phyloP scores from a whole-genome alignment of 202 grass and related monocot species.

The Bolboschoenoplectus hybrid region DNA sequence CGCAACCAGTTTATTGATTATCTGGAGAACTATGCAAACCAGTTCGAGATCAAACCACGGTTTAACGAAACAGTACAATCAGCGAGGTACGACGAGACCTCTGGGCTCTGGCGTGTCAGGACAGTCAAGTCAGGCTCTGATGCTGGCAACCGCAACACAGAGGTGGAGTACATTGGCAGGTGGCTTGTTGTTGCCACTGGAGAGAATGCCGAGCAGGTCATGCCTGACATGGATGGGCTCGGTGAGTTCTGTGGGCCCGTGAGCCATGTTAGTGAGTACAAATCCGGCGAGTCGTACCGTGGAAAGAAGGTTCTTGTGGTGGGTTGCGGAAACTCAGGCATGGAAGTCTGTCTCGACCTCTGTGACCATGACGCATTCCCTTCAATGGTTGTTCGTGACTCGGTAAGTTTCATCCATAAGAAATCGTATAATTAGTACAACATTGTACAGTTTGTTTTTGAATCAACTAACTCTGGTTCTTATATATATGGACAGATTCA shows the following conservation, averaged over 20 bases:
- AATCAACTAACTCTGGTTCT: slow-evolving; percentile 14
- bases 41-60: slow-evolving; percentile 60
- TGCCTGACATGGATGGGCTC: slow-evolving; percentile 60
- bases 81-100: slow-evolving; percentile 62
- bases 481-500: slow-evolving; percentile 43
- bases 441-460: slow-evolving; percentile 9
- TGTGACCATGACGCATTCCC: slow-evolving; percentile 60
- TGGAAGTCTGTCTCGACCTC: slow-evolving; percentile 88
- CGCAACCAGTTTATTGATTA: slow-evolving; percentile 67
- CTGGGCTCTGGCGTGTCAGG: slow-evolving; percentile 60
- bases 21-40: slow-evolving; percentile 57
- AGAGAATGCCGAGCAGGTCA: slow-evolving; percentile 61
- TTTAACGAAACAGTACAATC: slow-evolving; percentile 59
- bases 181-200: slow-evolving; percentile 90
- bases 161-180: slow-evolving; percentile 74
- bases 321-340: slow-evolving; percentile 75
- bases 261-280: slow-evolving; percentile 60
- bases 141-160: slow-evolving; percentile 23
- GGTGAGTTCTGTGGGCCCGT: slow-evolving; percentile 43
- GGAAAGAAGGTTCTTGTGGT: slow-evolving; percentile 74
- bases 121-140: background rate
- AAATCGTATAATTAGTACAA: background rate
- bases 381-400: slow-evolving; percentile 75
- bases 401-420: slow-evolving; percentile 40
- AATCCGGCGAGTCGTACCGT: slow-evolving; percentile 54